phyloP scores from a whole-genome alignment of 2,329 filamentous ascomycete species.

The Arthroderma sp. region DNA sequence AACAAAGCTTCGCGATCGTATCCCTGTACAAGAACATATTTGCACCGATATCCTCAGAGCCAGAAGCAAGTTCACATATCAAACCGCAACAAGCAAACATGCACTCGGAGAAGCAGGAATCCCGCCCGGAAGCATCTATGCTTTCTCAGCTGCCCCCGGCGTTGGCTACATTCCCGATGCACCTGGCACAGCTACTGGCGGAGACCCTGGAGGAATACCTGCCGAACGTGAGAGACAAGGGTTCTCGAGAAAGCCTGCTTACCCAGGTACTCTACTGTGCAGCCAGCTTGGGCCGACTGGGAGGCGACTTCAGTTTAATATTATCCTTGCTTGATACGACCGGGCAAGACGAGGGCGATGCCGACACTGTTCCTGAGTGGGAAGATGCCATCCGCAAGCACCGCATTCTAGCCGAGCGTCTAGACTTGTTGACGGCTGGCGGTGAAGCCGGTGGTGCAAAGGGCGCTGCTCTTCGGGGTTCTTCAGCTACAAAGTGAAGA shows the following conservation, averaged over 20 bases:
- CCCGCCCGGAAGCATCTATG: conserved; percentile 17
- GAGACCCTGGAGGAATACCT: conserved; percentile 66
- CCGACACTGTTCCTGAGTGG: conserved; percentile 48
- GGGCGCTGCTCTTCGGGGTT: no score
- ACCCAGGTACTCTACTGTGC: conserved; percentile 92
- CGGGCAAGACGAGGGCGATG: conserved; percentile 30
- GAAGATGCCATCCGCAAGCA: conserved; percentile 82
- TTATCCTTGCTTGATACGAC: conserved; percentile 49
- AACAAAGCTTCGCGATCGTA: conserved; percentile 91
- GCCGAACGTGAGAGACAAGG: conserved; percentile 66
- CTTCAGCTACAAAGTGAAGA: background rate
- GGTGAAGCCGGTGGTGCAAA: conserved; percentile 1
- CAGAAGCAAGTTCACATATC: conserved; percentile 16
- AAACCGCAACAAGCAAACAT: background rate
- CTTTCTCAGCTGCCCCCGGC: conserved; percentile 55
- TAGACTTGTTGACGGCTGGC: conserved; percentile 31
- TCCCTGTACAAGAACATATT: conserved; percentile 92
- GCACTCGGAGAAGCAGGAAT: conserved; percentile 19
- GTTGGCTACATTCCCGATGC: conserved; percentile 69
- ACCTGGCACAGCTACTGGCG: conserved; percentile 69
- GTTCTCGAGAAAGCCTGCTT: conserved; percentile 71
- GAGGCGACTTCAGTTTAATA: conserved; percentile 85
- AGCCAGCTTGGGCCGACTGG: conserved; percentile 75
- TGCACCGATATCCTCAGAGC: conserved; percentile 42
- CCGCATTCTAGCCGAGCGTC: conserved; percentile 64